Evolutionary conservation across 176 grass and related monocot species (phyloP).

Genomic region (Zea mays): Zm-B73-REFERENCE-NAM-5.0 NC_050096.1:259653001-259653500

Average conservation of each 20-base stretch:
- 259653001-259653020: constrained; percentile 8
- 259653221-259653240: neutral
- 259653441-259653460: no score
- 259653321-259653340: no score
- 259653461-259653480: no score
- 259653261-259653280: neutral
- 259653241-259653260: neutral
- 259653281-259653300: no score
- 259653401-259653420: no score
- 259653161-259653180: neutral
- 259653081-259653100: constrained; percentile 67
- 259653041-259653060: constrained; percentile 56
- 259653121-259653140: neutral
- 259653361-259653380: no score
- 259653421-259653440: no score
- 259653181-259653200: neutral
- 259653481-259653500: no score
- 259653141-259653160: neutral
- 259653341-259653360: no score
- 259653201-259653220: neutral
- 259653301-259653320: no score
- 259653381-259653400: no score
- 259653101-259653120: constrained; percentile 57
- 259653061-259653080: constrained; percentile 81
- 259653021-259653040: constrained; percentile 57